Base-by-base conservation (phyloP, 192 early-diverging fungal species). In the Mortierella antarctica region DNA sequence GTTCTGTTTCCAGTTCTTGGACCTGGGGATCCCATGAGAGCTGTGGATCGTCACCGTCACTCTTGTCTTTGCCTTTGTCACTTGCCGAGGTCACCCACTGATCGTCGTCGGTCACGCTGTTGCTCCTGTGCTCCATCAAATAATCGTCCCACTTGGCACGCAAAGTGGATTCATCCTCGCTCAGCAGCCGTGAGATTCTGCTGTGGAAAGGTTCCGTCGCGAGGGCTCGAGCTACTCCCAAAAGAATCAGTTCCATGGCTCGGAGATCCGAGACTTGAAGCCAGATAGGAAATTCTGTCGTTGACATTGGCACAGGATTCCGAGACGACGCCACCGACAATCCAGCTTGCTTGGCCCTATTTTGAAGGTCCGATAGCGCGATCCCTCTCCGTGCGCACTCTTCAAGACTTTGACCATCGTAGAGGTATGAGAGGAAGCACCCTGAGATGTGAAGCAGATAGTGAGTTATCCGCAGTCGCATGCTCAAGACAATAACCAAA, bases 401-500 rank as follows among this genome's bases (percentile, higher is more conserved):
- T 1, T 55, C 59, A 4, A 67, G 42, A n/a, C 60, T 57, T 40
- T 67, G 50, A 10, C 62, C 47, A 17, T 52, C 73, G 7, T 62
- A 57, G 18, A 74, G 73, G 45, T 74, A 74, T 7, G 73, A 67
- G 12, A 15, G 58, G 23, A 74, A 59, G 4, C 64, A 64, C 11
- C 65, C 65, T 10, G 73, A 74, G 18, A 23, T 9, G 55, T 60
- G 44, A 6, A 74, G 50, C 21, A 74, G 18, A 42, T 61, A 74
- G 21, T 61, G 73, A 17, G 42, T 39, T 21, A 67, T 67, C 23
- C 40, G 45, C 23, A 62, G 58, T 4, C 41, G 47, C 63, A 73
- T 62, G 46, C 70, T 63, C 51, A 71, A 46, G 14, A 71, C 17
- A 17, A 71, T 47, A 12, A 17, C 9, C n/a, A 73, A 21, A 61